phyloP scores from a whole-genome alignment of 164 flowering plant species.

The Piper longum region DNA sequence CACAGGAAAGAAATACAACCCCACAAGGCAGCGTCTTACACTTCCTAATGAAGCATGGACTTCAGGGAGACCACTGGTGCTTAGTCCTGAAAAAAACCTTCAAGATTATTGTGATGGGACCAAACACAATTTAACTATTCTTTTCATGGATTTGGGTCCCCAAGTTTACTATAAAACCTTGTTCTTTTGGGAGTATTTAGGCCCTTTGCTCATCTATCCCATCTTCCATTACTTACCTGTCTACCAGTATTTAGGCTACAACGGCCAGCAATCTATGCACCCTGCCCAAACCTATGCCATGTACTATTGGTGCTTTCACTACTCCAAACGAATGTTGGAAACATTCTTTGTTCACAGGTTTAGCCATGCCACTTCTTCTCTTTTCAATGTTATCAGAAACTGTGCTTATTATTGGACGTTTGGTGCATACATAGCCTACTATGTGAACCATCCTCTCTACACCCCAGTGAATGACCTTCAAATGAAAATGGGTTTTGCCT shows the following conservation, averaged over 20 bases:
- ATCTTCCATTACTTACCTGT: constrained; percentile 72
- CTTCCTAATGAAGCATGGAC: constrained; percentile 68
- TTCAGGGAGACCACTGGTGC: constrained; percentile 62
- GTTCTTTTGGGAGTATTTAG: constrained; percentile 87
- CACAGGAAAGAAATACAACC: constrained; percentile 75
- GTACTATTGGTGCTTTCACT: constrained; percentile 95
- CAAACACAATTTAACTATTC: constrained; percentile 40
- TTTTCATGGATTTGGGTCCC: constrained; percentile 87
- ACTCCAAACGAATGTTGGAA: constrained; percentile 86
- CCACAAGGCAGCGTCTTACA: constrained; percentile 83
- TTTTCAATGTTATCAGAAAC: constrained; percentile 79
- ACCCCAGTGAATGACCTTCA: constrained; percentile 85
- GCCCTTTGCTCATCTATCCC: constrained; percentile 78
- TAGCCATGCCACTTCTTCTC: constrained; percentile 96
- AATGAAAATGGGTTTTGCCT: constrained; percentile 78
- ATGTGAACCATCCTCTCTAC: constrained; percentile 71
- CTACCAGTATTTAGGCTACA: constrained; percentile 63
- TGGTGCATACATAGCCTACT: constrained; percentile 70
- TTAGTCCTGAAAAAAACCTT: constrained; percentile 45
- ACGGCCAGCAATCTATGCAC: constrained; percentile 52
- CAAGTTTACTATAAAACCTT: constrained; percentile 83
- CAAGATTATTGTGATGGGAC: constrained; percentile 39
- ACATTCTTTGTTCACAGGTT: constrained; percentile 92
- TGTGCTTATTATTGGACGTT: constrained; percentile 93
- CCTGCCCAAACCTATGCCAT: constrained; percentile 91